Evolutionary conservation across 164 flowering plant genomes (phyloP).

Genomic region (Dillenia turbinata): DNA sequence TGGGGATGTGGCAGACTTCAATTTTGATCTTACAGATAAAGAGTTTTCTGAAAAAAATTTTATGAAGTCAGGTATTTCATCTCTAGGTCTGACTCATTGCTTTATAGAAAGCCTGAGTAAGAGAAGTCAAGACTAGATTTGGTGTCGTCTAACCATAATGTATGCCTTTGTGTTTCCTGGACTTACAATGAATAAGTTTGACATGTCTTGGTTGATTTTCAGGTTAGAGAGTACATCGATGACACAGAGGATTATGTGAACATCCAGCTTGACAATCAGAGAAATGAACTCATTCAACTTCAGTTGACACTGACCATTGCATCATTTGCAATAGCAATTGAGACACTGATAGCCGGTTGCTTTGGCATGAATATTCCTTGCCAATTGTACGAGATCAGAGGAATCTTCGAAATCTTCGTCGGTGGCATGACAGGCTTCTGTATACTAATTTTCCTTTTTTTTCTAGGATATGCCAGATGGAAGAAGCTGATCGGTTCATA

Average conservation of each 20-base stretch:
- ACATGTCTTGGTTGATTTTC: background rate
- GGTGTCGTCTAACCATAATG: background rate
- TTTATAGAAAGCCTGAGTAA: too few species aligned
- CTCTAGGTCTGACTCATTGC: too few species aligned
- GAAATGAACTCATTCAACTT: conserved; percentile 92
- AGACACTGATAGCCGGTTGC: conserved; percentile 66
- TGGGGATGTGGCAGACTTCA: too few species aligned
- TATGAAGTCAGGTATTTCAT: too few species aligned
- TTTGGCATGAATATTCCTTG: conserved; percentile 97
- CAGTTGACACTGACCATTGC: conserved; percentile 90
- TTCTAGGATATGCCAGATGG: conserved; percentile 88
- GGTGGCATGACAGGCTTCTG: conserved; percentile 38
- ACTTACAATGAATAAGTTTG: background rate
- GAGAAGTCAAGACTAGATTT: too few species aligned
- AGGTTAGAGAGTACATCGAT: conserved; percentile 95
- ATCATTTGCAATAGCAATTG: conserved; percentile 73
- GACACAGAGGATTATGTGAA: conserved; percentile 97
- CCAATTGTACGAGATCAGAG: conserved; percentile 32
- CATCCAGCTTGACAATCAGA: conserved; percentile 93
- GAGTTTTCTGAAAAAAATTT: too few species aligned
- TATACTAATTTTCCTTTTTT: conserved; percentile 58
- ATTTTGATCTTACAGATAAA: too few species aligned
- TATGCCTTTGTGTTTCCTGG: background rate
- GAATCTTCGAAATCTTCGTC: conserved; percentile 54
- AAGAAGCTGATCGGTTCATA: conserved; percentile 86